Conservation (phyloP, 495 filamentous ascomycete species). For the Aspergillus affinis region DNA sequence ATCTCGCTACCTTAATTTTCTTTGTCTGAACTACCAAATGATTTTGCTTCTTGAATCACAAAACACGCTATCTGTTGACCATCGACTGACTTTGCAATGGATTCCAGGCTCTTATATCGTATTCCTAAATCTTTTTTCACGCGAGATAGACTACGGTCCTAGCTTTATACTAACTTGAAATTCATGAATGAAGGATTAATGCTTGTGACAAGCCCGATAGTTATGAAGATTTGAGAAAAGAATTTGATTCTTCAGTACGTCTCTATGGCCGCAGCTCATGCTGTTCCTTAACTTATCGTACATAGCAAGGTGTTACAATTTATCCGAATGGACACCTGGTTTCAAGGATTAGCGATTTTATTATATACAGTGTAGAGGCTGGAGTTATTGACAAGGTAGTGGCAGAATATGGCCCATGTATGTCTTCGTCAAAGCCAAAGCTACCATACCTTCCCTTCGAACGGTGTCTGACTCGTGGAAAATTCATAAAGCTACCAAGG, state of each 20-base stretch:
- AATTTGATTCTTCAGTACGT: slow-evolving; percentile 74
- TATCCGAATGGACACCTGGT: slow-evolving; percentile 91
- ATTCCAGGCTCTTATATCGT: slow-evolving; percentile 11
- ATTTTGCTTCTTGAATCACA: slow-evolving; percentile 7
- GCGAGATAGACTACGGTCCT: slow-evolving; percentile 4
- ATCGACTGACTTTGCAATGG: slow-evolving; percentile 16
- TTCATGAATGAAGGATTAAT: slow-evolving; percentile 65
- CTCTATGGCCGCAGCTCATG: slow-evolving; percentile 33
- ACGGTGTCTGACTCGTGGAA: slow-evolving; percentile 30
- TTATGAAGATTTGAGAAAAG: slow-evolving; percentile 69
- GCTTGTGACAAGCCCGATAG: slow-evolving; percentile 90
- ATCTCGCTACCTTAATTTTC: slow-evolving; percentile 91
- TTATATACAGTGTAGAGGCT: slow-evolving; percentile 97
- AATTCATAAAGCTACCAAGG: slow-evolving; percentile 72
- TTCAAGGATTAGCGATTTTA: slow-evolving; percentile 91
- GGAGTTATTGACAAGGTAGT: slow-evolving; percentile 84
- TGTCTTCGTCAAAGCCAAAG: slow-evolving; percentile 30
- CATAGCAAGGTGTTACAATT: slow-evolving; percentile 56
- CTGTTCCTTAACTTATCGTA: slow-evolving; percentile 43
- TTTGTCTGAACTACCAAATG: slow-evolving; percentile 67
- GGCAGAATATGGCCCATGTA: slow-evolving; percentile 86
- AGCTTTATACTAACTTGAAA: slow-evolving; percentile 33
- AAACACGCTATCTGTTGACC: slow-evolving; percentile 2
- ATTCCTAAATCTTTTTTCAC: slow-evolving; percentile 10
- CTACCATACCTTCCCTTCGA: slow-evolving; percentile 6